Conservation (phyloP, 148 eudicot genomes). For the Heliosperma pusillum region DNA sequence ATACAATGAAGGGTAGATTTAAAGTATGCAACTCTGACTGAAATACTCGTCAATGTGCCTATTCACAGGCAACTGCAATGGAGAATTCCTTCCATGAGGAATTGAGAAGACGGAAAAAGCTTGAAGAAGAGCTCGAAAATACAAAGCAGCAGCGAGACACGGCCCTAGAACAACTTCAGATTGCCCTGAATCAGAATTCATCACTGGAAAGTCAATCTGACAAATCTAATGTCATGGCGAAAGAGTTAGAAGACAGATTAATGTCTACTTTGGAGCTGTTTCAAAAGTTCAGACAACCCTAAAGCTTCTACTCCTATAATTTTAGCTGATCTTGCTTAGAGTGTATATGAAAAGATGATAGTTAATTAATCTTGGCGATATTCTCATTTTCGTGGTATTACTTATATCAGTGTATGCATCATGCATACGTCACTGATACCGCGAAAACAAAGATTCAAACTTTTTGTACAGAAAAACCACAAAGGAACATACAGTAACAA, state of each 20-base stretch:
- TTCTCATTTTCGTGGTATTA: no score
- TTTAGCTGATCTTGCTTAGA: neutral
- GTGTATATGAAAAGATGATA: neutral
- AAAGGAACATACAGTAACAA: neutral
- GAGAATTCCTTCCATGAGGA: slow-evolving; percentile 52
- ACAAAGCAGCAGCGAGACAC: slow-evolving; percentile 40
- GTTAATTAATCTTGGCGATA: neutral
- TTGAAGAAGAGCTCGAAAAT: slow-evolving; percentile 53
- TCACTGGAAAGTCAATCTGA: slow-evolving; percentile 43
- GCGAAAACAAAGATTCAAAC: neutral
- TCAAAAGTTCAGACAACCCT: slow-evolving; percentile 42
- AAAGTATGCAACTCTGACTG: neutral
- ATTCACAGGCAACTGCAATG: slow-evolving; percentile 46
- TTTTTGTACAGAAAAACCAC: neutral
- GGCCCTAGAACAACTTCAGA: slow-evolving; percentile 46
- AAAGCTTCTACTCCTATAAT: neutral
- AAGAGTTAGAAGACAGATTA: slow-evolving; percentile 52
- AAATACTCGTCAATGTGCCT: neutral
- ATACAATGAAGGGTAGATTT: neutral
- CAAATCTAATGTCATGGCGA: slow-evolving; percentile 38
- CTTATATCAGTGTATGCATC: no score
- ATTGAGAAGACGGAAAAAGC: slow-evolving; percentile 43
- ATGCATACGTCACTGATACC: no score
- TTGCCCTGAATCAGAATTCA: slow-evolving; percentile 40
- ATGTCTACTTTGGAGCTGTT: slow-evolving; percentile 50